Conservation (phyloP, 305 asterid species). For the Fraxinus sp. region DNA sequence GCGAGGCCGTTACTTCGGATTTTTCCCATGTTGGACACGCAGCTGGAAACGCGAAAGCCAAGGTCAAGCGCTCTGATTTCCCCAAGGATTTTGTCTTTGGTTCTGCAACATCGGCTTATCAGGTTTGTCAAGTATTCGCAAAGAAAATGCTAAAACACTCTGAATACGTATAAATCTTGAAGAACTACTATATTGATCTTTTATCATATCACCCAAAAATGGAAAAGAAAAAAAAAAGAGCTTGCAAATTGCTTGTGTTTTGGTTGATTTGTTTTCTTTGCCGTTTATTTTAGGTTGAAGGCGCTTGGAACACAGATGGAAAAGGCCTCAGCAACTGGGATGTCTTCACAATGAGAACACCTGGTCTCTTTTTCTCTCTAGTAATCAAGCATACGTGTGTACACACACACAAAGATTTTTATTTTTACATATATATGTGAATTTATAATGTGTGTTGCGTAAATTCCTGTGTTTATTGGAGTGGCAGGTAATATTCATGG, state of each 20-base stretch:
- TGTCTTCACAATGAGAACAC: slow-evolving; percentile 8
- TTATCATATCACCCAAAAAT: background rate
- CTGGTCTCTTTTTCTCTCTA: slow-evolving; percentile 11
- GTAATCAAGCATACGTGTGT: no score
- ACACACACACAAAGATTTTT: no score
- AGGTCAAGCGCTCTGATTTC: background rate
- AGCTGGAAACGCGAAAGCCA: background rate
- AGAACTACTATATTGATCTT: background rate
- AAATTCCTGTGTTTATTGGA: background rate
- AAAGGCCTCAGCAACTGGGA: slow-evolving; percentile 26
- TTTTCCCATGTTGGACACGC: background rate
- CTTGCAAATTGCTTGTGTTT: no score
- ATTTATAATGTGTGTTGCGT: no score
- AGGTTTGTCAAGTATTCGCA: background rate
- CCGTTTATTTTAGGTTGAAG: slow-evolving; percentile 11
- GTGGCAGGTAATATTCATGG: slow-evolving; percentile 5
- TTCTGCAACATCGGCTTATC: background rate
- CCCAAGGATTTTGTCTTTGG: background rate
- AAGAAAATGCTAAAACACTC: background rate
- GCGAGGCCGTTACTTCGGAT: background rate
- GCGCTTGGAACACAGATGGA: slow-evolving; percentile 7
- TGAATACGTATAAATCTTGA: no score
- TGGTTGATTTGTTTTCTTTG: background rate
- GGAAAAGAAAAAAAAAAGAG: no score
- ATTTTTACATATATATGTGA: no score